Percentiles rank a stretch among this genome's conserved stretches.
Evolutionary conservation across 345 rosid species (phyloP).

Genomic region (Punica granatum): DNA sequence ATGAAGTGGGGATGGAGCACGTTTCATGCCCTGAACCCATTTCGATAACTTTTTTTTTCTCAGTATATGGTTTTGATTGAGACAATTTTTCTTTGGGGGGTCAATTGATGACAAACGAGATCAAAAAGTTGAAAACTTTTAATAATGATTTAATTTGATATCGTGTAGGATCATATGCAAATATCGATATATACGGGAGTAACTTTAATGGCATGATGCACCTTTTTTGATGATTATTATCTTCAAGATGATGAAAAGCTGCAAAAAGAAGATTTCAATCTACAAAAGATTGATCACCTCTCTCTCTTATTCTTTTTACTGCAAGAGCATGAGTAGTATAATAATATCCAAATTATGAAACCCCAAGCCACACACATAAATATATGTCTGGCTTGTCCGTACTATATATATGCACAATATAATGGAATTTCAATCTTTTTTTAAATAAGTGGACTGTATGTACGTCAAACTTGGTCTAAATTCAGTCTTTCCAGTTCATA

Average conservation of each 20-base stretch:
- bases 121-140: too few relatives aligned
- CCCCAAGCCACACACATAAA: background rate
- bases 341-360: background rate
- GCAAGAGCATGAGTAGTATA: background rate
- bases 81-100: too few relatives aligned
- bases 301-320: background rate
- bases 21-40: background rate
- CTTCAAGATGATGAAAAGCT: constrained; percentile 38
- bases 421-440: too few relatives aligned
- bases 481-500: too few relatives aligned
- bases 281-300: constrained; percentile 3
- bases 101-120: background rate
- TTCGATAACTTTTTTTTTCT: background rate
- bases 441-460: too few relatives aligned
- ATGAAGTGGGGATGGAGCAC: too few relatives aligned
- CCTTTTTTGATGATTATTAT: constrained; percentile 10
- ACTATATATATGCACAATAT: too few relatives aligned
- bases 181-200: constrained; percentile 14
- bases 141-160: too few relatives aligned
- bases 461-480: too few relatives aligned
- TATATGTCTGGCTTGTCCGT: background rate
- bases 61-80: too few relatives aligned
- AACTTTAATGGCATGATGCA: constrained; percentile 27
- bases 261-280: constrained; percentile 42
- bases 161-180: constrained; percentile 25